These are phyloP conservation scores for Xylaria sp. DNA, from an alignment of 495 filamentous ascomycete species.

Conservation along the genomic window DNA sequence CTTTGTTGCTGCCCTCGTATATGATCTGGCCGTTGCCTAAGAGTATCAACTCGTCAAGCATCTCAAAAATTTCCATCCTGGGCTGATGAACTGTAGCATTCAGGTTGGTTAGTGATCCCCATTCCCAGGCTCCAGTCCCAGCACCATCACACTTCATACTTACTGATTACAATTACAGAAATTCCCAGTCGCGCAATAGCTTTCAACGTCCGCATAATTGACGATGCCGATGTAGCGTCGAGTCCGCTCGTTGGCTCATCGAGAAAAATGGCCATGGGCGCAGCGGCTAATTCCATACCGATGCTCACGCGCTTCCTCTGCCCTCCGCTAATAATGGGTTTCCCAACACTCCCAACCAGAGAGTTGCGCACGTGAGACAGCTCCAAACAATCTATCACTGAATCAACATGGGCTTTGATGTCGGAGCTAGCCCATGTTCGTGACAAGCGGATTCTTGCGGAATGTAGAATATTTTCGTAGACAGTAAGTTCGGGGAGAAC, in stretches of 20 bases:
- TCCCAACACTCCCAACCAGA: slow-evolving; percentile 51
- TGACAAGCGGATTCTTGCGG: slow-evolving; percentile 57
- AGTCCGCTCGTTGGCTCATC: slow-evolving; percentile 72
- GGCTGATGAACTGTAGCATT: slow-evolving; percentile 46
- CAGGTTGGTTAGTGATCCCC: not conserved
- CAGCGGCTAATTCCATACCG: slow-evolving; percentile 66
- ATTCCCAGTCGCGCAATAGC: slow-evolving; percentile 54
- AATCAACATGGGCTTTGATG: slow-evolving; percentile 51
- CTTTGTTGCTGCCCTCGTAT: slow-evolving; percentile 47
- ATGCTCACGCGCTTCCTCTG: slow-evolving; percentile 60
- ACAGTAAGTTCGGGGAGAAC: slow-evolving; percentile 60
- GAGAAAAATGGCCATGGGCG: slow-evolving; percentile 70
- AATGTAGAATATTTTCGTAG: slow-evolving; percentile 60
- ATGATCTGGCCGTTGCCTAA: slow-evolving; percentile 53
- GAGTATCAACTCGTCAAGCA: slow-evolving; percentile 54
- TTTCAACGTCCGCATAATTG: slow-evolving; percentile 60
- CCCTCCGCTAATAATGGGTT: slow-evolving; percentile 57
- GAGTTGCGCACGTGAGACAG: slow-evolving; percentile 52
- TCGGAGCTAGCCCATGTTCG: slow-evolving; percentile 47
- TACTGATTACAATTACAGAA: slow-evolving; percentile 53
- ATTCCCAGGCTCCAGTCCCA: not conserved
- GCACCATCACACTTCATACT: not conserved
- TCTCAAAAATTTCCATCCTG: slow-evolving; percentile 56
- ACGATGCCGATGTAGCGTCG: slow-evolving; percentile 67
- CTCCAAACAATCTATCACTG: slow-evolving; percentile 53